Evolutionary conservation across 1,139 yeast genomes (phyloP).

Genomic region (Candida frijolesensis): DNA sequence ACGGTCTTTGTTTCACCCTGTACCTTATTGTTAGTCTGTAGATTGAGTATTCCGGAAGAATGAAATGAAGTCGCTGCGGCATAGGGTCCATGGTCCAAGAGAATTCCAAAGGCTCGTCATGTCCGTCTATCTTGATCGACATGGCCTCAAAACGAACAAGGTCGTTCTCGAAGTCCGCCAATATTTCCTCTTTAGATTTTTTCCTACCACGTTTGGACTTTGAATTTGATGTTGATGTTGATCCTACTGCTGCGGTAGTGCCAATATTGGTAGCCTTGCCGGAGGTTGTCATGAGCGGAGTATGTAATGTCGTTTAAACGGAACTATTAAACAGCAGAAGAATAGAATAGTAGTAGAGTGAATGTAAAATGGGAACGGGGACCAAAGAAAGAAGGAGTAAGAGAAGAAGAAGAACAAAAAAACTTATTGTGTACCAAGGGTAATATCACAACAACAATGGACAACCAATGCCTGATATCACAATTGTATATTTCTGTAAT

Average conservation of each 20-base stretch:
- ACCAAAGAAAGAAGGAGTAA: too few relatives aligned
- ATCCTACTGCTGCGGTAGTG: too few relatives aligned
- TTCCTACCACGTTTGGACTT: background rate
- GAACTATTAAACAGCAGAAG: too few relatives aligned
- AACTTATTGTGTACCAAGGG: too few relatives aligned
- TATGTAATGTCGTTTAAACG: too few relatives aligned
- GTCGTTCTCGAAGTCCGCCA: slow-evolving; percentile 26
- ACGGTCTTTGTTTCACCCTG: slow-evolving; percentile 26
- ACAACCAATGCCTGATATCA: too few relatives aligned
- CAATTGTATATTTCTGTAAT: background rate
- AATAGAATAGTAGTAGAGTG: too few relatives aligned
- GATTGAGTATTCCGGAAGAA: slow-evolving; percentile 34
- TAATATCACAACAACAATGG: too few relatives aligned
- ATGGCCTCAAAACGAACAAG: slow-evolving; percentile 27
- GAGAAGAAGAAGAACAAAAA: too few relatives aligned
- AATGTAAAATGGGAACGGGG: too few relatives aligned
- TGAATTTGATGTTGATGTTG: background rate
- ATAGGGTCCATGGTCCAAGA: slow-evolving; percentile 29
- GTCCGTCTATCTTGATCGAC: slow-evolving; percentile 31
- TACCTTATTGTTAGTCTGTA: slow-evolving; percentile 33
- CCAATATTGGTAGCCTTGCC: too few relatives aligned
- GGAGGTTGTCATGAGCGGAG: too few relatives aligned
- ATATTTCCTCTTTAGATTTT: slow-evolving; percentile 13
- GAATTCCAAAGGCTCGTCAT: slow-evolving; percentile 26
- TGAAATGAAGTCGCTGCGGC: slow-evolving; percentile 31